Base-by-base conservation (phyloP, 148 eudicot species). In the Rhododendron williamsianum region DNA sequence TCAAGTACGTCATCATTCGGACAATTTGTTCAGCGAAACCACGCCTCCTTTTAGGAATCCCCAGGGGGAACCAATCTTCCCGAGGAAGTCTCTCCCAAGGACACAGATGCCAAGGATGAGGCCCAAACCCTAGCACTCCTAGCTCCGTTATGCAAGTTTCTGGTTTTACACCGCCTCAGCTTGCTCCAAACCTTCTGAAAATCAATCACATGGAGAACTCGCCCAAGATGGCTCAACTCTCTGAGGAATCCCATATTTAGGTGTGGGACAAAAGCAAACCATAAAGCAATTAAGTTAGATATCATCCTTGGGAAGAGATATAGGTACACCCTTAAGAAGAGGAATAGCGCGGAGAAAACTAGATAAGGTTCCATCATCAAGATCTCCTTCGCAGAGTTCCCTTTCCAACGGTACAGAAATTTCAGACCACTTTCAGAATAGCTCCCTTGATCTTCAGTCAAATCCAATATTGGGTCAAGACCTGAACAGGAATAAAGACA, bases 71-170 rank as follows among this genome's bases (percentile, higher is more conserved):
- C 43, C 30, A 84, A 35, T 83, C 92, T 89, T 27, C 88, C 84
- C 23, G 89, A 89, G 16, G 88, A 87, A 41, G 91, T 85, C 82
- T 91, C 87, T 33, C 91, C 92, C 86, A 89, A 85, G 30, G 92
- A 89, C 16, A 91, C 91, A 49, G 92, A 91, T 38, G 93, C 90
- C 84, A 91, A 84, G 43, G 89, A 91, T 43, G 89, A 87, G 3
- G 92, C 92, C 92, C 92, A 90, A 69, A 89, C 89, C 46, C 85
- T 86, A 15, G 91, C 93, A 81, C 82, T 90, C 82, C 89, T 88
- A 30, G 91, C 92, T 23, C 93, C 84, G 12, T 84, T 82, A 67
- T 87, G 92, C 78, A 91, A 87, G 58, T 87, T 89, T 81, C 93
- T 85, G 65, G 90, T 80, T 83, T 90, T 90, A 77, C 91, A 84